A percentile compares a stretch with the other conserved stretches of the same genome.
Conservation (phyloP, 495 filamentous ascomycete species). For the Penicillium cinerascens region DNA sequence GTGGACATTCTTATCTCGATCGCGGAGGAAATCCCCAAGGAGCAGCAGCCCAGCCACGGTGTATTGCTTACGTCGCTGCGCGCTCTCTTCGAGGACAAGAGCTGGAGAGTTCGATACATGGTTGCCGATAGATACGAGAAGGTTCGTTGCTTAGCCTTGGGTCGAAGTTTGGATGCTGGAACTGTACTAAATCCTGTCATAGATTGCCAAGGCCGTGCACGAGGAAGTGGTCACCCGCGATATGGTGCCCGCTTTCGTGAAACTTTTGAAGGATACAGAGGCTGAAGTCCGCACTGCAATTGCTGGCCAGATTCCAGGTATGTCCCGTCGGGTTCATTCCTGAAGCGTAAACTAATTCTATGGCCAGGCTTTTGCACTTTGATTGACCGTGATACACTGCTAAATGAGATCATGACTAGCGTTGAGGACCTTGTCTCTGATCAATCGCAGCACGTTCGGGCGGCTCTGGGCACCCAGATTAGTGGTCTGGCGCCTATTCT, state of each 20-base stretch:
- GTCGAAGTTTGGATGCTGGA: slow-evolving; percentile 4
- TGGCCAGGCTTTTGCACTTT: slow-evolving; percentile 79
- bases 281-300: slow-evolving; percentile 97
- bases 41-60: slow-evolving; percentile 94
- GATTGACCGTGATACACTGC: slow-evolving; percentile 79
- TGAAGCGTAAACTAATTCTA: slow-evolving; percentile 13
- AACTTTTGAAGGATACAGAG: slow-evolving; percentile 93
- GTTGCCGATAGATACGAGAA: slow-evolving; percentile 98
- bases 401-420: slow-evolving; percentile 95
- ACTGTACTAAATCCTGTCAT: slow-evolving; percentile 14
- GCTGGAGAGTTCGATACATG: slow-evolving; percentile 99
- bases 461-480: slow-evolving; percentile 93
- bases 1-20: slow-evolving; percentile 96
- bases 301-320: slow-evolving; percentile 93
- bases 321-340: slow-evolving; percentile 10
- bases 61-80: slow-evolving; percentile 86
- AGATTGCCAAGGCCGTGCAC: slow-evolving; percentile 98
- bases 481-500: slow-evolving; percentile 95
- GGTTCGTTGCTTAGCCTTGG: slow-evolving; percentile 42
- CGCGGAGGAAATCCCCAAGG: slow-evolving; percentile 95
- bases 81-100: slow-evolving; percentile 95
- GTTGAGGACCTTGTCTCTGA: slow-evolving; percentile 96
- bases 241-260: slow-evolving; percentile 94
- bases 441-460: slow-evolving; percentile 92
- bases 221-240: slow-evolving; percentile 94